Percentiles rank a stretch among this genome's conserved stretches.
phyloP scores from a whole-genome alignment of 768 basidiomycete genomes.

The Gloeophyllum trabeum region DNA sequence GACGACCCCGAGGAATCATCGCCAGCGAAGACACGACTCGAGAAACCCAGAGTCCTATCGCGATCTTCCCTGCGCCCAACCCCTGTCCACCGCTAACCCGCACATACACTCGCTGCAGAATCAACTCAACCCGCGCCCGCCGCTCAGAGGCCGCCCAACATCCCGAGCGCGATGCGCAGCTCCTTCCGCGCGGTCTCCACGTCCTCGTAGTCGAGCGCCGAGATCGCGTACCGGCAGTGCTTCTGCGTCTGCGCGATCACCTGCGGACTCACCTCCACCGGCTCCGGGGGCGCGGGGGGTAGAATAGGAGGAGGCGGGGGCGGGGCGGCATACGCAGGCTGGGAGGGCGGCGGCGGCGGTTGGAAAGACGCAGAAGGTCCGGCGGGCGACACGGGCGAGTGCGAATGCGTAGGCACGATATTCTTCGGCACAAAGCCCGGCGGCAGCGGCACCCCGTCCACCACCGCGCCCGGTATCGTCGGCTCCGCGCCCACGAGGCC shows the following conservation, averaged over 20 bases:
- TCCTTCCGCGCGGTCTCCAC: conserved; percentile 77
- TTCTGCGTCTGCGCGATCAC: conserved; percentile 75
- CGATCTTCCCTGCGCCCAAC: no score
- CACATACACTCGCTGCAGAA: no score
- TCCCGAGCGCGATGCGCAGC: conserved; percentile 60
- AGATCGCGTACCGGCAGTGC: conserved; percentile 87
- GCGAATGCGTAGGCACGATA: conserved; percentile 12
- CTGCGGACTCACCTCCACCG: conserved; percentile 46
- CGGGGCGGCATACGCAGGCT: conserved; percentile 4
- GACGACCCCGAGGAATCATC: no score
- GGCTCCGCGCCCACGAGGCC: no score
- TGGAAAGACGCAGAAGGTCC: conserved; percentile 5
- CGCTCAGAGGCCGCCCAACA: conserved; percentile 14
- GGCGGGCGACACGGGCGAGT: conserved; percentile 9
- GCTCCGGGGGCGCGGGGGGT: conserved; percentile 8
- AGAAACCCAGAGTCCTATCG: no score
- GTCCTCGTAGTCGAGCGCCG: conserved; percentile 95
- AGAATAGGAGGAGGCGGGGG: conserved; percentile 5
- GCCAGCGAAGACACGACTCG: no score
- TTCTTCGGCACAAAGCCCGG: conserved; percentile 14
- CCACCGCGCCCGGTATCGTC: no score
- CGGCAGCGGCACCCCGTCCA: no score
- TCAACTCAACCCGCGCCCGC: no score
- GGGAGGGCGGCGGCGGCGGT: conserved; percentile 14
- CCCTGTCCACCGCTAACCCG: no score